Percentiles rank a stretch among this genome's conserved stretches.
Evolutionary conservation across 768 basidiomycete genomes (phyloP).

Genomic region (Kockovaella imperatae): DNA sequence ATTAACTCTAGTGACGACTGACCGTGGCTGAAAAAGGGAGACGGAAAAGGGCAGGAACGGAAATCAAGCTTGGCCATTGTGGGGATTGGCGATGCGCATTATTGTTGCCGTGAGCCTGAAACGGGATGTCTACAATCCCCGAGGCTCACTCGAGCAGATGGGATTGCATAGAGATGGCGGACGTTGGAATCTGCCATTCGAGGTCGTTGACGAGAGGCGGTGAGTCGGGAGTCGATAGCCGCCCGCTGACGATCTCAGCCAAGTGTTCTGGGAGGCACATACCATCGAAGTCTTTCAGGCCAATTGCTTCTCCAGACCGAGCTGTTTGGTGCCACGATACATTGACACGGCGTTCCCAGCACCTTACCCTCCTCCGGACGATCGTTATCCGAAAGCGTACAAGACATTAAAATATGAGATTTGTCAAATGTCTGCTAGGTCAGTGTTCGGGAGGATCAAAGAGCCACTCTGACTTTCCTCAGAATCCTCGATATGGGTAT

Average conservation of each 20-base stretch:
- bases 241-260: neutral
- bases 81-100: conserved; percentile 22
- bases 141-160: neutral
- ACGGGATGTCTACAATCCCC: neutral
- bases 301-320: conserved; percentile 10
- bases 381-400: neutral
- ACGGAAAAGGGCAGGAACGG: conserved; percentile 25
- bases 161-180: conserved; percentile 3
- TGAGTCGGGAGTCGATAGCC: neutral
- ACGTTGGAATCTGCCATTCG: neutral
- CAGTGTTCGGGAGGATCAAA: neutral
- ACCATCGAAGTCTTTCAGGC: conserved; percentile 2
- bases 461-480: too few relatives aligned
- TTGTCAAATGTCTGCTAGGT: conserved; percentile 5
- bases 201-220: neutral
- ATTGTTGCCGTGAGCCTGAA: conserved; percentile 11
- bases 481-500: conserved; percentile 6
- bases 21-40: conserved; percentile 6
- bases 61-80: conserved; percentile 26
- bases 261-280: conserved; percentile 2
- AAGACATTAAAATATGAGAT: conserved; percentile 10
- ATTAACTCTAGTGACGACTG: neutral
- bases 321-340: neutral
- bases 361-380: neutral
- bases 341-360: conserved; percentile 5